Base-by-base conservation (phyloP, 1,139 yeast genomes). In the Pneumocystis oryctolagi region DNA sequence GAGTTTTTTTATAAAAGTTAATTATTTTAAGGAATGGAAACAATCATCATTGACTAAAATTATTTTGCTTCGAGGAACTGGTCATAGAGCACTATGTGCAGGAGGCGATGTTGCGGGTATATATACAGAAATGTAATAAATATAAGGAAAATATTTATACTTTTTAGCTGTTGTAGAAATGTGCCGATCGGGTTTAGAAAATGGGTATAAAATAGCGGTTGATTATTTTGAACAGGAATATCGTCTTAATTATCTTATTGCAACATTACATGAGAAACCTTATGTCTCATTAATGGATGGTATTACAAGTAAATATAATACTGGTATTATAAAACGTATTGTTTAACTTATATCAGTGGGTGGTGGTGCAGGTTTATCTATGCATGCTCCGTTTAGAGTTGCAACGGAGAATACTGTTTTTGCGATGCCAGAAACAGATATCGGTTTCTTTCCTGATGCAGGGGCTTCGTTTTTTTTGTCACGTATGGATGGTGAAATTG, bases 361-460 rank as follows among this genome's bases (percentile, higher is more conserved):
- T 64, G 98, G 98, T 63, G 98, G 98, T 69, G 96, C 89, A 58
- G 98, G 98, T 2, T 77, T 92, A 64, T 80, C 92, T 0, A 85
- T 88, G 58, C 97, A 94, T 74, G 87, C 90, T n/a, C 95, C 97
- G 2, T 90, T 90, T 78, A 82, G 98, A 72, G 78, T 92, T 61
- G 95, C 94, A 14, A 88, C 96, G 53, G 97, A 92, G 71, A 81
- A 82, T 70, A 90, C 97, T 25, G 80, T 84, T 71, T 82, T 90
- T 75, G 96, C 97, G 66, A 94, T 92, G 98, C 98, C 98, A 5
- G 98, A 92, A 74, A 86, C 94, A 80, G 92, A 88, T 70, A 92
- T 94, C 73, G 99, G 99, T 0, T 89, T 90, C 73, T 87, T 88
- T 77, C 96, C 96, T 9, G 99, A 92, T 73, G 97, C 92, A 9